phyloP scores from a whole-genome alignment of 371 early-diverging fungal species.

The Fennellomyces sp. region DNA sequence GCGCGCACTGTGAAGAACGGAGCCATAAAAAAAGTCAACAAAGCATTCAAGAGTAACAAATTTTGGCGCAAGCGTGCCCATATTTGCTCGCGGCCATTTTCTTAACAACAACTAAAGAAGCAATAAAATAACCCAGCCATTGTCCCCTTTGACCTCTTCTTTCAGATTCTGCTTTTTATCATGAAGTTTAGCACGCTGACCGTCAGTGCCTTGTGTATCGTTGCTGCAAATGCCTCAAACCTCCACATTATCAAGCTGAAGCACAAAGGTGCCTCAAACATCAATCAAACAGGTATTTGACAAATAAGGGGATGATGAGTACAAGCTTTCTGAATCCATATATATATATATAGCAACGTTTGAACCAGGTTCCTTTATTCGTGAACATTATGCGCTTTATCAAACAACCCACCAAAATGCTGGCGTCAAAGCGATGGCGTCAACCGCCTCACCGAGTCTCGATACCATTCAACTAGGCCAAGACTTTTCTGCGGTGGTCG shows the following conservation, averaged over 20 bases:
- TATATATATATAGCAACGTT: neutral
- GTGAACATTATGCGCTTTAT: constrained; percentile 16
- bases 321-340: neutral
- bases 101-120: neutral
- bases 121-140: neutral
- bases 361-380: constrained; percentile 15
- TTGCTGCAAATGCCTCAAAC: neutral
- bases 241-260: constrained; percentile 20
- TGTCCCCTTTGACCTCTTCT: neutral
- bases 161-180: neutral
- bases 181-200: neutral
- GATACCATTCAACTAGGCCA: constrained; percentile 20
- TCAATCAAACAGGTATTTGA: constrained; percentile 1
- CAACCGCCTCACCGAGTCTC: neutral
- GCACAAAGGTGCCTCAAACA: neutral
- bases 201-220: neutral
- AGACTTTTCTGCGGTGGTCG: constrained; percentile 20
- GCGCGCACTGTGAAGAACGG: constrained; percentile 13
- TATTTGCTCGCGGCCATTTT: constrained; percentile 10
- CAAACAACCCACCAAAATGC: constrained; percentile 3
- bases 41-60: neutral
- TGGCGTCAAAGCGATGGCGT: neutral
- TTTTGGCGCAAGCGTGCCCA: neutral
- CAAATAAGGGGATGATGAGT: neutral
- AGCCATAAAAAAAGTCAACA: neutral